Conservation (phyloP, 805 yeast species). For the Pichia insulana region DNA sequence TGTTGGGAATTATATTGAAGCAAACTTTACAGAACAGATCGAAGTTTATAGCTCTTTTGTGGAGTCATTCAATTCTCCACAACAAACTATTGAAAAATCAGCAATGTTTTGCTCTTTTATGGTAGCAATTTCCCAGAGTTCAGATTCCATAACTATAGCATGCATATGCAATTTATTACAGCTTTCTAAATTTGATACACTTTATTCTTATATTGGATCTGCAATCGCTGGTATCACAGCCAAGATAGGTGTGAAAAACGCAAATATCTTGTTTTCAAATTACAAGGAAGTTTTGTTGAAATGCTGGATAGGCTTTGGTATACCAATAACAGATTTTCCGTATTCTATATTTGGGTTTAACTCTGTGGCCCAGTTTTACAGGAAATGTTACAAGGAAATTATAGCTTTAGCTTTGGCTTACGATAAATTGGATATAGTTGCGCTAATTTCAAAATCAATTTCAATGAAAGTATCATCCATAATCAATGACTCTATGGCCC, state of each 20-base stretch:
- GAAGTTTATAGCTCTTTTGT: slow-evolving; percentile 27
- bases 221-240: slow-evolving; percentile 24
- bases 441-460: slow-evolving; percentile 12
- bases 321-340: slow-evolving; percentile 32
- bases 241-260: slow-evolving; percentile 8
- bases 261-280: slow-evolving; percentile 24
- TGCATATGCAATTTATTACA: slow-evolving; percentile 36
- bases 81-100: slow-evolving; percentile 30
- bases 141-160: slow-evolving; percentile 27
- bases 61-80: slow-evolving; percentile 28
- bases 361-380: slow-evolving; percentile 24
- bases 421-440: slow-evolving; percentile 14
- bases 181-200: slow-evolving; percentile 26
- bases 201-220: slow-evolving; percentile 25
- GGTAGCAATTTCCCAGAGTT: slow-evolving; percentile 24
- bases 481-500: slow-evolving; percentile 21
- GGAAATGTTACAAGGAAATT: slow-evolving; percentile 29
- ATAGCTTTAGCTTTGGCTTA: slow-evolving; percentile 31
- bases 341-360: slow-evolving; percentile 31
- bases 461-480: slow-evolving; percentile 5
- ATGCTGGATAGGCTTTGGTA: slow-evolving; percentile 34
- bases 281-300: slow-evolving; percentile 31
- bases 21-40: slow-evolving; percentile 13
- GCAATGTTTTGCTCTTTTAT: slow-evolving; percentile 33
- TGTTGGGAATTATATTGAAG: slow-evolving; percentile 1